phyloP scores from a whole-genome alignment of 2,329 filamentous ascomycete genomes.

The Rutstroemia sp. region DNA sequence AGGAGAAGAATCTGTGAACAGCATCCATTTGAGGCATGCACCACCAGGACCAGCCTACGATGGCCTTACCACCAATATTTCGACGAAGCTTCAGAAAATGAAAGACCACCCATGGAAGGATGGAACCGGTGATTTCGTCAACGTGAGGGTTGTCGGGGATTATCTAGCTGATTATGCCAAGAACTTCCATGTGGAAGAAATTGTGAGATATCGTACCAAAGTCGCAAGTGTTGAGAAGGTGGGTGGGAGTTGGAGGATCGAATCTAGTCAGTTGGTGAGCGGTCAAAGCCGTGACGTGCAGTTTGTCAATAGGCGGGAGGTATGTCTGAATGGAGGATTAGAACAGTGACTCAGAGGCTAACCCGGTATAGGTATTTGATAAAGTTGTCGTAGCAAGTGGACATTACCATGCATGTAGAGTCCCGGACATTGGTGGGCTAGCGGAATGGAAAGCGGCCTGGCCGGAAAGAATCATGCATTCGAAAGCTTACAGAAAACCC shows the following conservation, averaged over 20 bases:
- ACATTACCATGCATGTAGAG: slow-evolving; percentile 56
- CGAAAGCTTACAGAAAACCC: slow-evolving; percentile 64
- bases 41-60: slow-evolving; percentile 25
- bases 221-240: slow-evolving; percentile 21
- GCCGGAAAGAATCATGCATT: slow-evolving; percentile 51
- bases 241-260: slow-evolving; percentile 16
- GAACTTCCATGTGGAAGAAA: slow-evolving; percentile 13
- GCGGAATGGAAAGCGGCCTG: slow-evolving; percentile 47
- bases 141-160: slow-evolving; percentile 16
- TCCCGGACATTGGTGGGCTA: slow-evolving; percentile 55
- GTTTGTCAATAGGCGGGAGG: neutral
- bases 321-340: neutral
- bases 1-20: neutral
- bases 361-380: slow-evolving; percentile 42
- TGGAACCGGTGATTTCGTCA: slow-evolving; percentile 22
- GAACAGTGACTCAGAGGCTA: neutral
- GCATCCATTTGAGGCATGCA: slow-evolving; percentile 17
- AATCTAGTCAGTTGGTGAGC: slow-evolving; percentile 11
- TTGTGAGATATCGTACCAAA: slow-evolving; percentile 20
- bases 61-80: slow-evolving; percentile 23
- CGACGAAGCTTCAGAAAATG: slow-evolving; percentile 20
- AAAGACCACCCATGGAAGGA: slow-evolving; percentile 22
- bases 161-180: slow-evolving; percentile 20
- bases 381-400: slow-evolving; percentile 59
- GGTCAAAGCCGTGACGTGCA: slow-evolving; percentile 4